Evolutionary conservation across 2,329 filamentous ascomycete genomes (phyloP).

Genomic region (Nemania sp.): DNA sequence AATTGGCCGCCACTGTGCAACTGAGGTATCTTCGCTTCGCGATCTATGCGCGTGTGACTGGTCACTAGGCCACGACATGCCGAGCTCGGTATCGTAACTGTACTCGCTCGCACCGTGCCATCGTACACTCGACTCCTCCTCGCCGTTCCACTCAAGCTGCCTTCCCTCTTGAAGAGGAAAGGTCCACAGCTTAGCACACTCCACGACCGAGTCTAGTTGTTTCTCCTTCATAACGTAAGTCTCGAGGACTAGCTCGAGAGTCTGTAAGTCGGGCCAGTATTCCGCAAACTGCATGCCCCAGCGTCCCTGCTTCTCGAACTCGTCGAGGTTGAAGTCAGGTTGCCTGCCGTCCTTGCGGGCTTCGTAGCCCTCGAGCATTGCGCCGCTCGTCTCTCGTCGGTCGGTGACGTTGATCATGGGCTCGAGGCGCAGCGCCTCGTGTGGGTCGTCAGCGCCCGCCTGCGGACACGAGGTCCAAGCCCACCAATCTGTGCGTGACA

Average conservation of each 20-base stretch:
- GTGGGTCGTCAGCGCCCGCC: constrained; percentile 17
- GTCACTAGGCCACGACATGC: constrained; percentile 25
- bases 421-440: constrained; percentile 43
- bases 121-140: constrained; percentile 32
- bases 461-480: constrained; percentile 40
- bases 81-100: constrained; percentile 32
- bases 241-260: constrained; percentile 46
- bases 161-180: constrained; percentile 43
- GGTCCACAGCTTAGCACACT: constrained; percentile 48
- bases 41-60: neutral
- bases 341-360: constrained; percentile 43
- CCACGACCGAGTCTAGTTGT: constrained; percentile 44
- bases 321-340: constrained; percentile 45
- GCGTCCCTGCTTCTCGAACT: constrained; percentile 42
- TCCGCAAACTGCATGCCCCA: constrained; percentile 46
- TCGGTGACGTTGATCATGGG: constrained; percentile 47
- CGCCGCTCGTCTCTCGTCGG: constrained; percentile 23
- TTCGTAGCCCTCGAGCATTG: constrained; percentile 45
- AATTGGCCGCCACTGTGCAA: constrained; percentile 35
- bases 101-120: constrained; percentile 45
- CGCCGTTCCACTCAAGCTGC: constrained; percentile 43
- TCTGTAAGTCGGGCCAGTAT: constrained; percentile 46
- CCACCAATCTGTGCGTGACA: constrained; percentile 48
- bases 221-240: constrained; percentile 43
- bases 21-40: constrained; percentile 5